These are phyloP conservation scores for Venturiaceae sp. DNA, from an alignment of 2,329 filamentous ascomycete genomes.

Conservation along the genomic window DNA sequence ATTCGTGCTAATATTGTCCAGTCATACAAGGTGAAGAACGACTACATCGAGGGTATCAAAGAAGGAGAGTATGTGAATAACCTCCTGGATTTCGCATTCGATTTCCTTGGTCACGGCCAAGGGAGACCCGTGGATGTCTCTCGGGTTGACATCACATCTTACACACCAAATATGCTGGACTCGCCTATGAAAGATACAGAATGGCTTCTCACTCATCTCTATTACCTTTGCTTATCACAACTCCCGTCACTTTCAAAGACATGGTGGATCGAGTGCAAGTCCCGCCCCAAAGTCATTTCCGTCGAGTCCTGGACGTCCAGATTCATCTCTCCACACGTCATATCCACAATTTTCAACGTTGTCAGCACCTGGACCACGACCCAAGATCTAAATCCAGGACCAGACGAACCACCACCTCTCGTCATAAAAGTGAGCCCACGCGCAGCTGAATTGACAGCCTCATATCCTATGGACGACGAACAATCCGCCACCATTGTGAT, in stretches of 20 bases:
- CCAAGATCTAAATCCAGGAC: constrained; percentile 24
- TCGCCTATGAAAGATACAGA: constrained; percentile 64
- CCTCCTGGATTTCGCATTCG: constrained; percentile 71
- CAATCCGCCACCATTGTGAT: constrained; percentile 75
- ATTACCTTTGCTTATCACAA: constrained; percentile 70
- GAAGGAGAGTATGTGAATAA: constrained; percentile 57
- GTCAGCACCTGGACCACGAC: constrained; percentile 56
- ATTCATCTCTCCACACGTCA: constrained; percentile 65
- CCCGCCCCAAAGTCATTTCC: constrained; percentile 65
- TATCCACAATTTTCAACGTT: constrained; percentile 55
- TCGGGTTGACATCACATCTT: constrained; percentile 60
- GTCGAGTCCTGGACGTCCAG: constrained; percentile 81
- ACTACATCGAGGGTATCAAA: constrained; percentile 74
- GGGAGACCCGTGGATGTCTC: constrained; percentile 61
- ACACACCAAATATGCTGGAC: constrained; percentile 47
- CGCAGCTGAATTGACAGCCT: constrained; percentile 68
- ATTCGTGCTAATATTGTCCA: constrained; percentile 20
- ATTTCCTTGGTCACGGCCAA: constrained; percentile 70
- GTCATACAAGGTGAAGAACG: constrained; percentile 71
- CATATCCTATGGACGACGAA: constrained; percentile 75
- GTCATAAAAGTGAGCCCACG: constrained; percentile 61
- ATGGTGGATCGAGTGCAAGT: constrained; percentile 78
- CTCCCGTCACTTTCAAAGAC: constrained; percentile 67
- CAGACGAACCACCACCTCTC: constrained; percentile 40
- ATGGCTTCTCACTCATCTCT: constrained; percentile 77